Base-by-base conservation (phyloP, 2,329 filamentous ascomycete species). In the Mycosphaerella arachidis region DNA sequence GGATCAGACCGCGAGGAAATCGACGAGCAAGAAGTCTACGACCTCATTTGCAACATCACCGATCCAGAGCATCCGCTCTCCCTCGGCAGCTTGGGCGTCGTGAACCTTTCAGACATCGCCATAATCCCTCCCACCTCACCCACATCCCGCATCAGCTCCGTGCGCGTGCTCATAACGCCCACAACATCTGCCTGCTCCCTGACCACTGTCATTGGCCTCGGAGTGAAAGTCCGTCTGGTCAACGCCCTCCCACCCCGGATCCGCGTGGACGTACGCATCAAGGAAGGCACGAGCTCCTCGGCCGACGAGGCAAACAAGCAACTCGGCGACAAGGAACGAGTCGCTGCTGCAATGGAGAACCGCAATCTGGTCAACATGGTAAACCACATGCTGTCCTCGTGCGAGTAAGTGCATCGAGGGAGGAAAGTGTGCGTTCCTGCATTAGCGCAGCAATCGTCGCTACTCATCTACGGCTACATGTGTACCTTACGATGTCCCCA, bases 271-370 rank as follows among this genome's bases (percentile, higher is more conserved):
- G 91, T 97, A 50, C 85, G 88, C 68, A 96, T 97, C 75, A 97
- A 97, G 76, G 89, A 96, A 76, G 93, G 92, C 63, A 94, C 92
- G n/a, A 94, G 97, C 74, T 91, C 86, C 66, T 95, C 95, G 62
- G 93, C 91, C 50, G 92, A 96, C 64, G 92, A 96, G 74, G 92
- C 97, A 55, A 97, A 96, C 78, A 97, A 97, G 81, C 94, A 99
- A 77, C 79, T 99, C 48, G 90, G 87, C 35, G 94, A 99, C 77
- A 99, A 97, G 80, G 94, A 99, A 78, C 83, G 94, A 62, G 94
- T 99, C 48, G 92, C 93, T 1, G 94, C 94, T 9, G 94, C 94
- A 6, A 79, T 97, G 68, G 94, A 97, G 76, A 99, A 99, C 73
- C 90, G 90, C 58, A 95, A 90, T 1, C 79, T 99, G 61, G 91